Percentiles rank a stretch among this genome's conserved stretches.
Conservation (phyloP, 2,329 filamentous ascomycete genomes). For the Sarocladiaceae sp. region DNA sequence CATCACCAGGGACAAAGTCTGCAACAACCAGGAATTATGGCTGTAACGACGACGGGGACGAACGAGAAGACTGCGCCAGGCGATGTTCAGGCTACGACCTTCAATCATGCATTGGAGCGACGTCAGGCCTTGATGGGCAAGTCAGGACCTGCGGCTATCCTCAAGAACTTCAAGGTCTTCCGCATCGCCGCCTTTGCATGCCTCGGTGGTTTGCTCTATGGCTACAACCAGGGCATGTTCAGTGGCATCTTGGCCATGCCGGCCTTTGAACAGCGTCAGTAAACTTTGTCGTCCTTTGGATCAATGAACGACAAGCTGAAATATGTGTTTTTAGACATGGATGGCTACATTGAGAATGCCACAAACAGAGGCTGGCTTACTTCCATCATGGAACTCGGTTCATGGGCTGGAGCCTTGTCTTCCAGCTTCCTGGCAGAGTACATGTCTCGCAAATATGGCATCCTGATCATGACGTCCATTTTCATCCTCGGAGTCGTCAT, state of each 20-base stretch:
- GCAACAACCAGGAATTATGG: too few relatives aligned
- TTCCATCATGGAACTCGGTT: constrained; percentile 68
- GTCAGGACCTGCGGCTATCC: constrained; percentile 42
- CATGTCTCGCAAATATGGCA: constrained; percentile 61
- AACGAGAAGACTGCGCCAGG: neutral
- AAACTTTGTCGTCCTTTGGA: constrained; percentile 29
- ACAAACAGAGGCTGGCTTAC: constrained; percentile 56
- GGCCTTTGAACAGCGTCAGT: constrained; percentile 43
- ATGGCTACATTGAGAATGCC: constrained; percentile 36
- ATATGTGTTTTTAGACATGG: too few relatives aligned
- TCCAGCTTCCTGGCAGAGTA: constrained; percentile 67
- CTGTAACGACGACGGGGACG: too few relatives aligned
- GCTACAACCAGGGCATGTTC: constrained; percentile 63
- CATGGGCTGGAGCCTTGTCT: constrained; percentile 67
- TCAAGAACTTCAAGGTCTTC: constrained; percentile 56
- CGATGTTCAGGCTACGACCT: constrained; percentile 17
- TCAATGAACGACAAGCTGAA: constrained; percentile 32
- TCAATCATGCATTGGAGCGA: constrained; percentile 46
- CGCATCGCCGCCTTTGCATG: constrained; percentile 55
- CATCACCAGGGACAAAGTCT: too few relatives aligned
- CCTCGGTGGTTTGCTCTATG: constrained; percentile 56
- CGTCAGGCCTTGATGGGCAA: constrained; percentile 48
- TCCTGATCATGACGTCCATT: constrained; percentile 61
- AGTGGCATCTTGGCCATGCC: constrained; percentile 59
- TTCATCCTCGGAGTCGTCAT: constrained; percentile 67